These are phyloP conservation scores for Zygosaccharomyces bailii DNA, from an alignment of 805 yeast genomes.

Conservation along the genomic window DNA sequence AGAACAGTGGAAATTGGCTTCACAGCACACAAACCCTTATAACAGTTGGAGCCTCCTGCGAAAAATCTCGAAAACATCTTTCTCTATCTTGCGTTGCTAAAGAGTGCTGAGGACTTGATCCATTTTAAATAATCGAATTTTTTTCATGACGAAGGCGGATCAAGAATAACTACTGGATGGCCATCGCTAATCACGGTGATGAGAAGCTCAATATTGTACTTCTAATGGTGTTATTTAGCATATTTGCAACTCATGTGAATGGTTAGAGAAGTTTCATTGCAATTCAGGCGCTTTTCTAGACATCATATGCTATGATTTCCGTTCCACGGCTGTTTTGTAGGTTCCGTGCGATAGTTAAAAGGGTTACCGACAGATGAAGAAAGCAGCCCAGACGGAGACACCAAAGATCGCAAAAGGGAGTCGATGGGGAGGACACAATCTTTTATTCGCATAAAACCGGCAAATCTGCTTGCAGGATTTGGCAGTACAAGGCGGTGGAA, in stretches of 20 bases:
- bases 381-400: background rate
- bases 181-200: constrained; percentile 7
- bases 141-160: constrained; percentile 4
- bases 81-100: background rate
- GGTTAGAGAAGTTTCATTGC: background rate
- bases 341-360: background rate
- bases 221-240: no score
- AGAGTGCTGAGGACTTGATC: no score
- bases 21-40: background rate
- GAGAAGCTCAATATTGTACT: no score
- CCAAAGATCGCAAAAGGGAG: background rate
- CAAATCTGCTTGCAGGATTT: constrained; percentile 14
- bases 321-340: background rate
- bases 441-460: constrained; percentile 24
- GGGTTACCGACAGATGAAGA: background rate
- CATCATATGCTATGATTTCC: background rate
- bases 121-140: background rate
- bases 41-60: background rate
- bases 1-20: background rate
- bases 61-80: constrained; percentile 1
- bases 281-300: background rate
- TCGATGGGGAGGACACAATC: constrained; percentile 27
- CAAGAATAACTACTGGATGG: background rate
- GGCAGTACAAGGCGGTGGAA: constrained; percentile 9
- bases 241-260: background rate